Evolutionary conservation across 2,329 filamentous ascomycete species (phyloP).

Genomic region (Phoma sp.): DNA sequence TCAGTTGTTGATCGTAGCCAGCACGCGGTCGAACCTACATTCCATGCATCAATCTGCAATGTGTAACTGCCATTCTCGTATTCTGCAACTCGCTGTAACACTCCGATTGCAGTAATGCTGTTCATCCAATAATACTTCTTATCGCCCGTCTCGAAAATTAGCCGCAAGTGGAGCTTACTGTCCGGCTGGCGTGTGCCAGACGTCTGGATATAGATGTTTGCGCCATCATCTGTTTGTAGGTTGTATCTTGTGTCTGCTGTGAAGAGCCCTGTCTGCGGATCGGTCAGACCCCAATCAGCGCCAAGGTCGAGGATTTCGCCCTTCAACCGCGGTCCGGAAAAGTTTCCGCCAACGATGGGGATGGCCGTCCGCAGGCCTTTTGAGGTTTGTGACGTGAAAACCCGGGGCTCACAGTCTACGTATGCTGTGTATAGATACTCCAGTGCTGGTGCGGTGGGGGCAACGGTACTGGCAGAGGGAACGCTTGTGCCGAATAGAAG

Average conservation of each 20-base stretch:
- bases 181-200: slow-evolving; percentile 28
- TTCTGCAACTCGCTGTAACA: slow-evolving; percentile 7
- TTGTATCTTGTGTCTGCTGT: slow-evolving; percentile 18
- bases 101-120: slow-evolving; percentile 10
- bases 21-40: background rate
- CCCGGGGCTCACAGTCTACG: slow-evolving; percentile 26
- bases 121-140: slow-evolving; percentile 20
- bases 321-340: slow-evolving; percentile 33
- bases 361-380: slow-evolving; percentile 36
- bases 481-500: background rate
- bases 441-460: slow-evolving; percentile 21
- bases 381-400: slow-evolving; percentile 33
- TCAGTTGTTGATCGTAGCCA: background rate
- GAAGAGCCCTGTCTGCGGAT: slow-evolving; percentile 20
- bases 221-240: slow-evolving; percentile 19
- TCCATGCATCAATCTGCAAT: slow-evolving; percentile 20
- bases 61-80: slow-evolving; percentile 16
- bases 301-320: slow-evolving; percentile 37
- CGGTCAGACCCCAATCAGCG: slow-evolving; percentile 31
- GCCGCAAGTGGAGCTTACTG: slow-evolving; percentile 16
- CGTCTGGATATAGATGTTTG: slow-evolving; percentile 37
- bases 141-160: slow-evolving; percentile 13
- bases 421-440: slow-evolving; percentile 39
- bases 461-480: background rate
- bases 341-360: slow-evolving; percentile 40